A percentile compares a stretch with the other conserved stretches of the same genome.
Evolutionary conservation across 495 filamentous ascomycete genomes (phyloP).

Genomic region (Aspergillus sparsus): DNA sequence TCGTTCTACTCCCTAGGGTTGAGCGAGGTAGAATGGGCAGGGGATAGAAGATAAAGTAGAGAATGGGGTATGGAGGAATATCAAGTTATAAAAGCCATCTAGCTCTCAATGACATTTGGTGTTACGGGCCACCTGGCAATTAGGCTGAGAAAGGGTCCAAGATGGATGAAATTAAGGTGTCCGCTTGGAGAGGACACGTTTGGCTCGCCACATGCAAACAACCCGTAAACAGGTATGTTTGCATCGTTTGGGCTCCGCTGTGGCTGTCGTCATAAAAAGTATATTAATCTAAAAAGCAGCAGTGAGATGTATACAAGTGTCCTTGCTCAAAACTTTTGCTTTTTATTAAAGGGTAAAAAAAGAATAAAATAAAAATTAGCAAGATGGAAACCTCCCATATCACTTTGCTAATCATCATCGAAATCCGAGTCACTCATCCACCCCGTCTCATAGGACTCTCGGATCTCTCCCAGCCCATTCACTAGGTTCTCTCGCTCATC

Average conservation of each 20-base stretch:
- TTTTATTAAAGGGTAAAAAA: background rate
- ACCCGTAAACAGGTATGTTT: slow-evolving; percentile 21
- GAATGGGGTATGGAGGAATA: slow-evolving; percentile 5
- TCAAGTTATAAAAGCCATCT: slow-evolving; percentile 27
- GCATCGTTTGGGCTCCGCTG: slow-evolving; percentile 19
- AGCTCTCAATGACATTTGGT: slow-evolving; percentile 18
- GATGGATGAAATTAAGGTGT: slow-evolving; percentile 10
- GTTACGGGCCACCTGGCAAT: slow-evolving; percentile 44
- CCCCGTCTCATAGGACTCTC: slow-evolving; percentile 85
- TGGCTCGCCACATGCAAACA: slow-evolving; percentile 20
- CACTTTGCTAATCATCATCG: slow-evolving; percentile 62
- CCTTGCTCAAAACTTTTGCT: background rate
- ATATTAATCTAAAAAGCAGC: too few species aligned
- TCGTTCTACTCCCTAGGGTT: background rate
- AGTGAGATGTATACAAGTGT: too few species aligned
- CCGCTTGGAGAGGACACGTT: slow-evolving; percentile 29
- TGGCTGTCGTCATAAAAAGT: background rate
- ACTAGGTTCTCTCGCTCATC: slow-evolving; percentile 80
- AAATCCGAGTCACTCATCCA: slow-evolving; percentile 85
- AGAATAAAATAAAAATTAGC: too few species aligned
- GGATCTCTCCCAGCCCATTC: slow-evolving; percentile 81
- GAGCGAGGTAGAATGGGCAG: background rate
- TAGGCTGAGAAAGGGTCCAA: slow-evolving; percentile 25
- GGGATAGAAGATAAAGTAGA: background rate
- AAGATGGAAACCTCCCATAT: background rate